Evolutionary conservation across 306 rosid species (phyloP).

Genomic region (Prunus persica): Prunus_persica_NCBIv2 NC_034009.1:4821001-4821500

Average conservation of each 20-base stretch:
- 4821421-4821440: conserved; percentile 28
- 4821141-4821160: not conserved
- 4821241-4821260: not conserved
- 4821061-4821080: too few relatives aligned
- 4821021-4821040: too few relatives aligned
- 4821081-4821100: too few relatives aligned
- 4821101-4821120: not conserved
- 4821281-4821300: conserved; percentile 25
- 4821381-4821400: conserved; percentile 24
- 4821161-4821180: not conserved
- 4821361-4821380: conserved; percentile 20
- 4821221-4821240: not conserved
- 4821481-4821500: conserved; percentile 16
- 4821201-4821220: not conserved
- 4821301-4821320: conserved; percentile 23
- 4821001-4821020: too few relatives aligned
- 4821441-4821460: conserved; percentile 22
- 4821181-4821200: conserved; percentile 1
- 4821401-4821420: conserved; percentile 25
- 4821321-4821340: not conserved
- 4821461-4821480: not conserved
- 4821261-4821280: conserved; percentile 37
- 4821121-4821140: not conserved
- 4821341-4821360: conserved; percentile 18
- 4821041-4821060: too few relatives aligned